Evolutionary conservation across 1,139 yeast genomes (phyloP).

Genomic region (Fermentozyma sake): DNA sequence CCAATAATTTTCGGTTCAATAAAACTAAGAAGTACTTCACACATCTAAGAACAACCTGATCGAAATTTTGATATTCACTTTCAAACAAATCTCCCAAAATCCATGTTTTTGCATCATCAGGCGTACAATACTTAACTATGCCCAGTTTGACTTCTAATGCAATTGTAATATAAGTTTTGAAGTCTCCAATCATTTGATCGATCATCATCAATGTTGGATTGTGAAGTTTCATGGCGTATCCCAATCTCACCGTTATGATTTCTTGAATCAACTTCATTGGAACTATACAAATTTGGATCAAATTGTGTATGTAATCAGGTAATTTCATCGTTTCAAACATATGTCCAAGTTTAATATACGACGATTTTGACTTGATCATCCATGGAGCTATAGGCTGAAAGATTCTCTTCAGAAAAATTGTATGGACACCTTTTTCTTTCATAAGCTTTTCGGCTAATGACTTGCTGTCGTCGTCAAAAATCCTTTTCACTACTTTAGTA

Average conservation of each 20-base stretch:
- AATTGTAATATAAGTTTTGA: conserved; percentile 68
- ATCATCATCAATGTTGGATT: conserved; percentile 95
- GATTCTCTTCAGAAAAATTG: conserved; percentile 59
- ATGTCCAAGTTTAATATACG: conserved; percentile 60
- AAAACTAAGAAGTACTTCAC: conserved; percentile 68
- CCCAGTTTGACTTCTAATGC: conserved; percentile 76
- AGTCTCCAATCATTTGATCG: conserved; percentile 89
- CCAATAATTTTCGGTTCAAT: conserved; percentile 71
- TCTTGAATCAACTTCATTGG: conserved; percentile 83
- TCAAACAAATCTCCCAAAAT: conserved; percentile 64
- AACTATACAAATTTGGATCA: conserved; percentile 65
- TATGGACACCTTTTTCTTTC: conserved; percentile 79
- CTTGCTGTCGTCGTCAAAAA: conserved; percentile 54
- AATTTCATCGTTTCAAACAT: conserved; percentile 66
- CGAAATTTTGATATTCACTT: conserved; percentile 53
- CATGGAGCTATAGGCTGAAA: conserved; percentile 61
- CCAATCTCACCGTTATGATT: conserved; percentile 67
- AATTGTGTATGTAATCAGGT: conserved; percentile 67
- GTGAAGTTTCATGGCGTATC: conserved; percentile 72
- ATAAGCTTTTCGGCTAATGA: conserved; percentile 81
- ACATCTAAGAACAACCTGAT: conserved; percentile 67
- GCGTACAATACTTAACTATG: conserved; percentile 58
- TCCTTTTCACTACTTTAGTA: conserved; percentile 27
- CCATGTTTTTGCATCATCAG: conserved; percentile 67
- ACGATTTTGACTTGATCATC: conserved; percentile 73